These are phyloP conservation scores for Diplodia seriata DNA, from an alignment of 2,329 filamentous ascomycete species.

Conservation along the genomic window DNA sequence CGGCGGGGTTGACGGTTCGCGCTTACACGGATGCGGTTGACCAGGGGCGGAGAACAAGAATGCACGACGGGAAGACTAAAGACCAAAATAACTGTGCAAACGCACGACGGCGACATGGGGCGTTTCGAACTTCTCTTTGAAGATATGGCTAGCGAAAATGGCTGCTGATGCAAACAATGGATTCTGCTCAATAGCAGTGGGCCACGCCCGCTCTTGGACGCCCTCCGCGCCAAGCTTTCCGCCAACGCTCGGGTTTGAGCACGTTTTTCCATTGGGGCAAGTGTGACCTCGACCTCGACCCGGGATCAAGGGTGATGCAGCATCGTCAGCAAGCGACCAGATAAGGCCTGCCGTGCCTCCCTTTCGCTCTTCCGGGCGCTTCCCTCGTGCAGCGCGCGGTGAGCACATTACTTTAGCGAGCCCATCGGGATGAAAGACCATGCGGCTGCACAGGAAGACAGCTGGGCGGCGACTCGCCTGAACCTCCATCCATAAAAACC, in stretches of 20 bases:
- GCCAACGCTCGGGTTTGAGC: conserved; percentile 22
- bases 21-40: not conserved
- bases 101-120: not conserved
- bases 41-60: not conserved
- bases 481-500: not conserved
- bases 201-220: not conserved
- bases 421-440: not conserved
- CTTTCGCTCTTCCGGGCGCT: not conserved
- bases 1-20: not conserved
- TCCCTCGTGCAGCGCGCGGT: conserved; percentile 5
- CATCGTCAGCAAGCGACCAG: not conserved
- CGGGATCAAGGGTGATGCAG: conserved; percentile 13
- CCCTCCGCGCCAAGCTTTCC: conserved; percentile 16
- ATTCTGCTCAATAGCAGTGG: too few relatives aligned
- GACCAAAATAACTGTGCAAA: not conserved
- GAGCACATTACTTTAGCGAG: conserved; percentile 15
- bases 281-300: conserved; percentile 3
- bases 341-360: conserved; percentile 10
- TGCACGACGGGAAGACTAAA: not conserved
- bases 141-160: not conserved
- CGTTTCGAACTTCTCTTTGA: not conserved
- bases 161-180: not conserved
- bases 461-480: too few relatives aligned
- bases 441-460: too few relatives aligned
- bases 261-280: conserved; percentile 12